Evolutionary conservation across 2,329 filamentous ascomycete species (phyloP).

Genomic region (Tricladium varicosporioides): DNA sequence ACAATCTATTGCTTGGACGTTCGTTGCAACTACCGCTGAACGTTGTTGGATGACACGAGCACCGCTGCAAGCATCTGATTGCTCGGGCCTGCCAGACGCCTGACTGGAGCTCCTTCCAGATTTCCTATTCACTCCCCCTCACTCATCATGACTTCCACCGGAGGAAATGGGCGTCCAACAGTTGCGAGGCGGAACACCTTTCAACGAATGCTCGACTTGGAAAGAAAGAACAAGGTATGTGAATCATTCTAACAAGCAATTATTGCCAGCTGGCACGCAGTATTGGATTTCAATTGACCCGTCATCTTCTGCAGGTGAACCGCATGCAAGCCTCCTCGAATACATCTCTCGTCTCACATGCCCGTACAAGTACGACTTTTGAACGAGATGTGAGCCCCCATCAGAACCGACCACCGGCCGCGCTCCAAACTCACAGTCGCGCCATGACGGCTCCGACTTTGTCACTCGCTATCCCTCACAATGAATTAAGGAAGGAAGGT

Average conservation of each 20-base stretch:
- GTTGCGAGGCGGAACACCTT: slow-evolving; percentile 35
- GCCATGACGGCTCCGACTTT: slow-evolving; percentile 26
- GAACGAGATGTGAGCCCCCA: slow-evolving; percentile 10
- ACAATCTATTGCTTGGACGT: neutral
- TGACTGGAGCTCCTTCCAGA: neutral
- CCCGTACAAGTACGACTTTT: slow-evolving; percentile 14
- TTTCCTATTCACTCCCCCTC: neutral
- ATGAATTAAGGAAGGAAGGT: slow-evolving; percentile 8
- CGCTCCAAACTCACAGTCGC: slow-evolving; percentile 13
- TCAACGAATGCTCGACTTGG: slow-evolving; percentile 58
- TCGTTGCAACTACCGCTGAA: neutral
- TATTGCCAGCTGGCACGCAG: slow-evolving; percentile 20
- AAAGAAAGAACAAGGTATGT: slow-evolving; percentile 57
- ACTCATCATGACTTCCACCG: slow-evolving; percentile 1
- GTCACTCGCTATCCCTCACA: slow-evolving; percentile 18
- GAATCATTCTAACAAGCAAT: slow-evolving; percentile 11
- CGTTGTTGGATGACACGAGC: neutral
- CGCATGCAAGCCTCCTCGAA: slow-evolving; percentile 33
- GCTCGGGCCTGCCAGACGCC: neutral
- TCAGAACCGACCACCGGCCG: slow-evolving; percentile 12
- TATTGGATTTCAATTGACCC: slow-evolving; percentile 30
- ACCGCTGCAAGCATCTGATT: neutral
- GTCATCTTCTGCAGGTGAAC: slow-evolving; percentile 37
- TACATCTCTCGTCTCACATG: slow-evolving; percentile 3
- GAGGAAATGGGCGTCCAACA: neutral